These are phyloP conservation scores for Fusarium transvaalense DNA, from an alignment of 2,329 filamentous ascomycete species.

Conservation along the genomic window DNA sequence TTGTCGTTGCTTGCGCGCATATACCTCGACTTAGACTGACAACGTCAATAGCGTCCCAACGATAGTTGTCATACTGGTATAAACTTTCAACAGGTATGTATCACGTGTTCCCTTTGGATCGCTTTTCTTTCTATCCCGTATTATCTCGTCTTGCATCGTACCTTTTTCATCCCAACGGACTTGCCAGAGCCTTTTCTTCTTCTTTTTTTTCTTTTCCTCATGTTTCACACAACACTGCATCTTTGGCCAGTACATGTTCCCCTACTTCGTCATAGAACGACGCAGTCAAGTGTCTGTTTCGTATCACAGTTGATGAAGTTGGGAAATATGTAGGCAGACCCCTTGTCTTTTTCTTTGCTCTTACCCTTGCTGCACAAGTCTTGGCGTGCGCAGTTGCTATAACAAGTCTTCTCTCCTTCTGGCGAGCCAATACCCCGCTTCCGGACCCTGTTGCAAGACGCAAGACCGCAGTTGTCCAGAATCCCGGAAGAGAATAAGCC, in stretches of 20 bases:
- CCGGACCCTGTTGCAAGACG: slow-evolving; percentile 38
- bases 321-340: slow-evolving; percentile 12
- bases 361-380: slow-evolving; percentile 27
- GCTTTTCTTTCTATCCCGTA: slow-evolving; percentile 10
- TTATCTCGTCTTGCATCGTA: background rate
- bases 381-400: slow-evolving; percentile 35
- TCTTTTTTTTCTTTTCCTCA: slow-evolving; percentile 44
- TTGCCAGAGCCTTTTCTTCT: slow-evolving; percentile 16
- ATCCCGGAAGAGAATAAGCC: slow-evolving; percentile 34
- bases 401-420: slow-evolving; percentile 24
- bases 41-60: slow-evolving; percentile 40
- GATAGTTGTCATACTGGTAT: background rate
- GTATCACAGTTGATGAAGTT: slow-evolving; percentile 26
- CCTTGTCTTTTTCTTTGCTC: slow-evolving; percentile 11
- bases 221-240: slow-evolving; percentile 38
- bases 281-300: slow-evolving; percentile 31
- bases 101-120: slow-evolving; percentile 20
- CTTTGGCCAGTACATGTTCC: slow-evolving; percentile 19
- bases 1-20: slow-evolving; percentile 31
- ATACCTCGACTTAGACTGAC: slow-evolving; percentile 41
- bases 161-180: background rate
- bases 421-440: slow-evolving; percentile 34
- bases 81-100: slow-evolving; percentile 40
- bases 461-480: slow-evolving; percentile 44
- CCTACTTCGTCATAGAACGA: slow-evolving; percentile 22